Evolutionary conservation across 192 early-diverging fungal genomes (phyloP).

Genomic region (Backusella parvicylindrica): DNA sequence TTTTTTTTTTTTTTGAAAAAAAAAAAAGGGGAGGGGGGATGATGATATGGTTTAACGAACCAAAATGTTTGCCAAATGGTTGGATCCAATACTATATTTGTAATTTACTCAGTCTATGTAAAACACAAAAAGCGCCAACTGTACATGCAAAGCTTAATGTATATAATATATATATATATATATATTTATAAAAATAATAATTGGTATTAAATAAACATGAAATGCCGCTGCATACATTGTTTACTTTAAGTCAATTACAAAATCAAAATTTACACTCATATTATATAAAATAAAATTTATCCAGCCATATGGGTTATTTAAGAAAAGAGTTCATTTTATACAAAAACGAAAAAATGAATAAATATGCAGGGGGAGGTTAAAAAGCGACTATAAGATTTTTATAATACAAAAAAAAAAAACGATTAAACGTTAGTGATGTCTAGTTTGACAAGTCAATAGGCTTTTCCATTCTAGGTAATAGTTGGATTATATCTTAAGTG

Average conservation of each 20-base stretch:
- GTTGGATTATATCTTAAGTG: background rate
- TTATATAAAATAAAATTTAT: background rate
- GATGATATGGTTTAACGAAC: background rate
- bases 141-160: background rate
- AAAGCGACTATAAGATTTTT: too few relatives aligned
- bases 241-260: background rate
- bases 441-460: background rate
- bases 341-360: background rate
- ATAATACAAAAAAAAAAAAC: background rate
- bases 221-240: background rate
- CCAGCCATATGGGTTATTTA: background rate
- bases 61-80: background rate
- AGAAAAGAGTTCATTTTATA: too few relatives aligned
- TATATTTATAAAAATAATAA: background rate
- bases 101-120: background rate
- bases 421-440: background rate
- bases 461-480: background rate
- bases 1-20: too few relatives aligned
- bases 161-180: too few relatives aligned
- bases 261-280: background rate
- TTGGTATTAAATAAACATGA: background rate
- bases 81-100: background rate
- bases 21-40: too few relatives aligned
- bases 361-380: background rate
- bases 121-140: background rate